Evolutionary conservation across 352 stramenopile genomes (phyloP).

Genomic region (Phytopythium chamaehyphon): DNA sequence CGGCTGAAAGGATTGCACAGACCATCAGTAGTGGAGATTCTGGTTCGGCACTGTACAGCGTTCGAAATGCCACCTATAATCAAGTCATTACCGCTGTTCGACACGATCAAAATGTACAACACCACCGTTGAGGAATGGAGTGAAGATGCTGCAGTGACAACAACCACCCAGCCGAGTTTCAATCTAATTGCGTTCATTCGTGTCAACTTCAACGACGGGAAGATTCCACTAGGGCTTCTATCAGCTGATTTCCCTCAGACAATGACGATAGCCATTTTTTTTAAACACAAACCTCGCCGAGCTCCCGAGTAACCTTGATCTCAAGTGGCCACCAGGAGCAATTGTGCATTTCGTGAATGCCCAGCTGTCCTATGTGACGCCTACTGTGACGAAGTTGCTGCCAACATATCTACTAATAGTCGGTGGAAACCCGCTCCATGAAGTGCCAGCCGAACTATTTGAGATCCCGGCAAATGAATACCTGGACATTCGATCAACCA

Average conservation of each 20-base stretch:
- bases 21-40: conserved; percentile 15
- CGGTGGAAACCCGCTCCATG: not conserved
- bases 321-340: not conserved
- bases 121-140: not conserved
- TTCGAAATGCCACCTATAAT: conserved; percentile 1
- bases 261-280: not conserved
- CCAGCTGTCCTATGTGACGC: not conserved
- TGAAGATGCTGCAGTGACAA: not conserved
- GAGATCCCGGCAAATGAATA: not conserved
- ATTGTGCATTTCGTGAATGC: not conserved
- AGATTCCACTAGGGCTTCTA: not conserved
- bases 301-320: not conserved
- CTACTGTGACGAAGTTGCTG: not conserved
- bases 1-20: conserved; percentile 19
- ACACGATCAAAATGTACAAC: conserved; percentile 2
- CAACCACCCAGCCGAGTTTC: not conserved
- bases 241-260: not conserved
- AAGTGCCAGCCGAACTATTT: not conserved
- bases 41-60: conserved; percentile 29
- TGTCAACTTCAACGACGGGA: not conserved
- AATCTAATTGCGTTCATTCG: not conserved
- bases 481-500: not conserved
- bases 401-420: not conserved
- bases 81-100: not conserved
- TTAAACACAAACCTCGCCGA: not conserved